phyloP scores from a whole-genome alignment of 495 filamentous ascomycete genomes.

The Xylaria palmicola region DNA sequence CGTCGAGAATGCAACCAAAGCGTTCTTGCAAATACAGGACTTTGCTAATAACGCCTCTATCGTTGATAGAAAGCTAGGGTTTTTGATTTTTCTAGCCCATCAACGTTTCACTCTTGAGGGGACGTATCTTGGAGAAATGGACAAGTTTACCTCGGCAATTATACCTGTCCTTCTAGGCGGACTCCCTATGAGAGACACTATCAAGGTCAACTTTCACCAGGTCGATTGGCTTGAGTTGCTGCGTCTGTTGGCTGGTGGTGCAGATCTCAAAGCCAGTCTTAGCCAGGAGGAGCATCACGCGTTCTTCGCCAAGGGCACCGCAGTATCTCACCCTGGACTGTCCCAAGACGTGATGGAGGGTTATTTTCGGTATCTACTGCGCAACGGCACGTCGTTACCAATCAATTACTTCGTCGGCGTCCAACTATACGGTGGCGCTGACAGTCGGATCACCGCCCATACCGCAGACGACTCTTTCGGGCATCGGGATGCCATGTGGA shows the following conservation, averaged over 20 bases:
- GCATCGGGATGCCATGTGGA: conserved; percentile 48
- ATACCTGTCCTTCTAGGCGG: conserved; percentile 27
- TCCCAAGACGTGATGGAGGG: conserved; percentile 23
- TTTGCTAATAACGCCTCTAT: conserved; percentile 27
- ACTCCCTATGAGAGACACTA: conserved; percentile 15
- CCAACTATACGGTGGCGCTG: conserved; percentile 49
- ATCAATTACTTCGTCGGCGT: conserved; percentile 41
- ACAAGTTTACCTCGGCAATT: conserved; percentile 26
- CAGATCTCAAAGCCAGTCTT: conserved; percentile 27
- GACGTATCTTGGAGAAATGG: conserved; percentile 31
- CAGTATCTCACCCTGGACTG: conserved; percentile 24
- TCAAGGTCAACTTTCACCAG: conserved; percentile 8
- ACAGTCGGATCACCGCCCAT: conserved; percentile 40
- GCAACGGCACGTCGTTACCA: conserved; percentile 1
- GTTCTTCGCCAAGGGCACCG: conserved; percentile 51
- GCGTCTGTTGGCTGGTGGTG: conserved; percentile 23
- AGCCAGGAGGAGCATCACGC: conserved; percentile 35
- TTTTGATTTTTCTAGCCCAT: conserved; percentile 34
- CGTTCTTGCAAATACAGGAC: conserved; percentile 35
- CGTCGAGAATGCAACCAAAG: conserved; percentile 22
- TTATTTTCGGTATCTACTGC: conserved; percentile 38
- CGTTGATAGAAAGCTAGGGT: conserved; percentile 31
- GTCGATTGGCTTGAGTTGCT: conserved; percentile 32
- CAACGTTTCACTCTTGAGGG: conserved; percentile 34
- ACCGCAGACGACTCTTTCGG: conserved; percentile 39